phyloP scores from a whole-genome alignment of 2,329 filamentous ascomycete genomes.

The Lecanicillium sp. region DNA sequence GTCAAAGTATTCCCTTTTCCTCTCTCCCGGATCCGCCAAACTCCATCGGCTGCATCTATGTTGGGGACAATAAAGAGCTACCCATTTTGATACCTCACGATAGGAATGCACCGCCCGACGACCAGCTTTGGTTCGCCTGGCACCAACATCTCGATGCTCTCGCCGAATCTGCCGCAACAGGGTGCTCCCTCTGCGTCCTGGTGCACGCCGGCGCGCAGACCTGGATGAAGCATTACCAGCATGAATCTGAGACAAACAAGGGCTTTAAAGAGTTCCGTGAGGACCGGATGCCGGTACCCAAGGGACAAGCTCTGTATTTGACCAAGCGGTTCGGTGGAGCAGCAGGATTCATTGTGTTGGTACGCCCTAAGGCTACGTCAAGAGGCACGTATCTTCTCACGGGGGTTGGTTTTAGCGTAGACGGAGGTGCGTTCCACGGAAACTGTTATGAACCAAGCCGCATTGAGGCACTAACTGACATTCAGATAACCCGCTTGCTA shows the following conservation, averaged over 20 bases:
- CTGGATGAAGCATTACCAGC: too few relatives aligned
- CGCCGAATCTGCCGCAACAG: neutral
- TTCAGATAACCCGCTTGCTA: too few relatives aligned
- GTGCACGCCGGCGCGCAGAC: neutral
- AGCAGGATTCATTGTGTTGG: neutral
- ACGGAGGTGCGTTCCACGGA: too few relatives aligned
- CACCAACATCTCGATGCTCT: conserved; percentile 1
- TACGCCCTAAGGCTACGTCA: neutral
- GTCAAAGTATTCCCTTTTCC: too few relatives aligned
- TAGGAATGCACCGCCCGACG: neutral
- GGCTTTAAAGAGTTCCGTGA: too few relatives aligned
- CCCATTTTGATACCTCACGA: too few relatives aligned
- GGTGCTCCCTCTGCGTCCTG: neutral
- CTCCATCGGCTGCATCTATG: too few relatives aligned
- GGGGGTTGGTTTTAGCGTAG: too few relatives aligned
- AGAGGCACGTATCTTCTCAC: too few relatives aligned
- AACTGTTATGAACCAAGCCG: neutral
- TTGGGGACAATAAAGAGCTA: too few relatives aligned
- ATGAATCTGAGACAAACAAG: too few relatives aligned
- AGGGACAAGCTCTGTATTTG: neutral
- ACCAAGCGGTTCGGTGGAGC: neutral
- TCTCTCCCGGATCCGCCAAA: too few relatives aligned
- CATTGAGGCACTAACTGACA: neutral
- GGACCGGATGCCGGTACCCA: neutral
- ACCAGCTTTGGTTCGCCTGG: neutral